phyloP scores from a whole-genome alignment of 352 stramenopile genomes.

The Halophytophthora batemanensis region DNA sequence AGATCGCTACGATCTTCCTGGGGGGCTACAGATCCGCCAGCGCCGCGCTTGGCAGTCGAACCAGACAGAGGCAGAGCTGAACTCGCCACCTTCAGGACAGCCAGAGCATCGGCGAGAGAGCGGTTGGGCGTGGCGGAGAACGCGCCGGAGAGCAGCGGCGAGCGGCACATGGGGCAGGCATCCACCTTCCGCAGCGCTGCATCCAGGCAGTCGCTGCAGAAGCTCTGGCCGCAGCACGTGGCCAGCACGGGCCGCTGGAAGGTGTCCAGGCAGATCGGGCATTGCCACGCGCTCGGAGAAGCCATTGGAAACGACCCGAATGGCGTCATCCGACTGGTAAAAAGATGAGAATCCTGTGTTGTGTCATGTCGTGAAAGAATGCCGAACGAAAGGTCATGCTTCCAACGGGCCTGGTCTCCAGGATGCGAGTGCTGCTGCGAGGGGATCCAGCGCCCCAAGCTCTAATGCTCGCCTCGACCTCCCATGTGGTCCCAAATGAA shows the following conservation, averaged over 20 bases:
- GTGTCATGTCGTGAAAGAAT: not conserved
- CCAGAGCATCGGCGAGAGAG: conserved; percentile 38
- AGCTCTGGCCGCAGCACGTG: conserved; percentile 66
- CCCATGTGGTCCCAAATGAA: no score
- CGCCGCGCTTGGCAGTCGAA: not conserved
- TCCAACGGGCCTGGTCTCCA: no score
- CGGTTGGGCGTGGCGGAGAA: conserved; percentile 55
- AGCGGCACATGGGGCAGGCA: conserved; percentile 57
- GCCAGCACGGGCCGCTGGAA: conserved; percentile 45
- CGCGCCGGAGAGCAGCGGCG: conserved; percentile 37
- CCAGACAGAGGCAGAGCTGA: conserved; percentile 4
- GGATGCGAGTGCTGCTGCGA: no score
- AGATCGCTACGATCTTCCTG: not conserved
- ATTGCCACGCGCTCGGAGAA: conserved; percentile 27
- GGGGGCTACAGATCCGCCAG: not conserved
- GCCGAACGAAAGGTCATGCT: no score
- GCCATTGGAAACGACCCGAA: conserved; percentile 8
- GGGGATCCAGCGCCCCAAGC: no score
- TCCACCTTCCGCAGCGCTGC: conserved; percentile 34
- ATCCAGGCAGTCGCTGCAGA: conserved; percentile 55
- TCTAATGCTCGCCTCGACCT: no score
- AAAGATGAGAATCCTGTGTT: not conserved
- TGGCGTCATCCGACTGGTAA: not conserved
- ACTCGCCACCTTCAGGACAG: conserved; percentile 7
- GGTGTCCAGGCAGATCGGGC: conserved; percentile 53